Conservation (phyloP, 2,329 filamentous ascomycete species). For the Colletotrichum plurivorum region DNA sequence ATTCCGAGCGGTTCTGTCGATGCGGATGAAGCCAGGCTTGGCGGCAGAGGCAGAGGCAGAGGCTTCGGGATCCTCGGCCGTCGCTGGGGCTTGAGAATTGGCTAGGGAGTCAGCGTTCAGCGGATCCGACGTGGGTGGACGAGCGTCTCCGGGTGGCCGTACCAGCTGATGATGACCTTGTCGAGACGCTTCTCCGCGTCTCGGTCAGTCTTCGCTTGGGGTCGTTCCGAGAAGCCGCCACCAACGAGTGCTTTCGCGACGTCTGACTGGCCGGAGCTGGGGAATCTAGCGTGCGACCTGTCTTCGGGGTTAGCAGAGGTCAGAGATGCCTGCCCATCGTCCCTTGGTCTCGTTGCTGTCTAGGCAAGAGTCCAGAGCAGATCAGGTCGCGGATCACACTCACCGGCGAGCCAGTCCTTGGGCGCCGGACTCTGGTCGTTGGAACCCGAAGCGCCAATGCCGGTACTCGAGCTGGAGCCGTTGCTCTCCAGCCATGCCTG, state of each 20-base stretch:
- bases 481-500: slow-evolving; percentile 47
- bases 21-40: background rate
- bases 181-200: background rate
- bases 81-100: background rate
- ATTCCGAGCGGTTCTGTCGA: background rate
- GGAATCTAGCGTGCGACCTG: background rate
- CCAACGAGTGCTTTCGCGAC: slow-evolving; percentile 21
- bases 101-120: background rate
- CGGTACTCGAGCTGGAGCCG: background rate
- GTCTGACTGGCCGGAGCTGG: background rate
- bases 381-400: background rate
- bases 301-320: no score
- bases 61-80: background rate
- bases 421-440: background rate
- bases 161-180: background rate
- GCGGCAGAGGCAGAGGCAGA: background rate
- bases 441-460: no score
- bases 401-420: slow-evolving; percentile 26
- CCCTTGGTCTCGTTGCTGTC: background rate
- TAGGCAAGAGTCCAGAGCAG: background rate
- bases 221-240: background rate
- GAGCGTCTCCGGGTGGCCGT: background rate
- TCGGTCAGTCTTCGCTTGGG: slow-evolving; percentile 19
- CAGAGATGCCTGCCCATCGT: no score
- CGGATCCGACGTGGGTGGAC: background rate